Evolutionary conservation across 805 yeast genomes (phyloP), one percentile per base, ranked within the genome.

Genomic region (Sugiyamaella valdiviana): DNA sequence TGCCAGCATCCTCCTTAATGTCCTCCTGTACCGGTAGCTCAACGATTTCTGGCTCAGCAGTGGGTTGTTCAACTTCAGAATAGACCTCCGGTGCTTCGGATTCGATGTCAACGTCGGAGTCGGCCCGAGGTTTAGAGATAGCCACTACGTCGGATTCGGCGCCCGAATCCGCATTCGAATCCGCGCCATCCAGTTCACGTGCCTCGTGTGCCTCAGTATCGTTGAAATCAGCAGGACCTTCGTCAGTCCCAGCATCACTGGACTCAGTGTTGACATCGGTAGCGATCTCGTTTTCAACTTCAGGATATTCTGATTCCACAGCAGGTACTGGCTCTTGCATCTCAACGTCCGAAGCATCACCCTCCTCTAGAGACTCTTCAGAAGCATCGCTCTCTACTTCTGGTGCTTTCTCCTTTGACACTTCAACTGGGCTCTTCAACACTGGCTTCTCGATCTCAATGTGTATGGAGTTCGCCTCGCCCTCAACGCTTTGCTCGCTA

Each of bases 11-110:
- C 10, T 26, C 44, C 14, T 32, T 49, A 21, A 22, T 44, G 10
- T 36, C 23, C 6, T 48, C 39, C 14, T 40, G 7, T 12, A 42
- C 49, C 26, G 45, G 42, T 21, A 51, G 35, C 35, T 26, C 35
- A 26, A 14, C 12, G 14, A 9, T 14, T 26, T 26, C 9, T 26
- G 9, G 35, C 35, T 14, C 9, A 26, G 14, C 35, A 9, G 35
- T 9, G 35, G 35, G 35, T 26, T 26, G 9, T 26, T n/a, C 35
- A 26, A 26, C 14, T 26, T 26, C 35, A n/a, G n/a, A n/a, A n/a
- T n/a, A n/a, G n/a, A n/a, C n/a, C n/a, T n/a, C n/a, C n/a, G n/a
- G n/a, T n/a, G n/a, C n/a, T n/a, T n/a, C n/a, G n/a, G n/a, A n/a
- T n/a, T n/a, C n/a, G n/a, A n/a, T n/a, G n/a, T n/a, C n/a, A n/a